Evolutionary conservation across 805 yeast genomes (phyloP).

Genomic region (Zygosaccharomyces lentus): DNA sequence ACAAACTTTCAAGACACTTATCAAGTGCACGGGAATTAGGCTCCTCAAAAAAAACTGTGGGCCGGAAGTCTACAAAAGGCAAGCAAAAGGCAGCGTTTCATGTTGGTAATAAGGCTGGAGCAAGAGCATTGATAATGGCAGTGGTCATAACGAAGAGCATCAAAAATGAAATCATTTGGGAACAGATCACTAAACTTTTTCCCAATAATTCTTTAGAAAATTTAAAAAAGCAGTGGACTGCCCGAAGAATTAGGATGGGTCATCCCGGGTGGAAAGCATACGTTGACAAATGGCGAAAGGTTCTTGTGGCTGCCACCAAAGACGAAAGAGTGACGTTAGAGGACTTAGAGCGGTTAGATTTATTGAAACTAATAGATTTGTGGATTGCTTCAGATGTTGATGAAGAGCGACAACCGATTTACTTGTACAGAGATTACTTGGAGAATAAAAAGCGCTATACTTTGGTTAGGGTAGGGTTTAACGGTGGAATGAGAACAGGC

Average conservation of each 20-base stretch:
- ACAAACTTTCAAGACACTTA: slow-evolving; percentile 4
- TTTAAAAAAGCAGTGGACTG: slow-evolving; percentile 59
- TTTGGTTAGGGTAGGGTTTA: slow-evolving; percentile 35
- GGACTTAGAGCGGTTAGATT: slow-evolving; percentile 49
- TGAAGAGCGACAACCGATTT: slow-evolving; percentile 14
- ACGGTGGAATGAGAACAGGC: slow-evolving; percentile 35
- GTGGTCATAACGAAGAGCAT: slow-evolving; percentile 67
- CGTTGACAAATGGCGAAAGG: slow-evolving; percentile 58
- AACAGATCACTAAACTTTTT: slow-evolving; percentile 48
- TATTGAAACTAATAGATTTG: slow-evolving; percentile 48
- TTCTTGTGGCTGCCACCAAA: slow-evolving; percentile 55
- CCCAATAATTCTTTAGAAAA: slow-evolving; percentile 40
- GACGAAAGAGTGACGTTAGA: slow-evolving; percentile 47
- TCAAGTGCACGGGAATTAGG: neutral
- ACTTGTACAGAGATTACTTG: slow-evolving; percentile 35
- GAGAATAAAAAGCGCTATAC: slow-evolving; percentile 48
- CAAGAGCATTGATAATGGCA: slow-evolving; percentile 54
- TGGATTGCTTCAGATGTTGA: slow-evolving; percentile 58
- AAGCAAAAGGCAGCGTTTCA: slow-evolving; percentile 16
- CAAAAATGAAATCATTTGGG: slow-evolving; percentile 62
- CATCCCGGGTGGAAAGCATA: slow-evolving; percentile 51
- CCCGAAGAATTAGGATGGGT: slow-evolving; percentile 57
- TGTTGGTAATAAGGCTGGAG: slow-evolving; percentile 41
- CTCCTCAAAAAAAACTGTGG: neutral
- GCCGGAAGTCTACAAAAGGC: neutral